Conservation (phyloP, 352 stramenopile species). For the Thalassiosira gravida region DNA sequence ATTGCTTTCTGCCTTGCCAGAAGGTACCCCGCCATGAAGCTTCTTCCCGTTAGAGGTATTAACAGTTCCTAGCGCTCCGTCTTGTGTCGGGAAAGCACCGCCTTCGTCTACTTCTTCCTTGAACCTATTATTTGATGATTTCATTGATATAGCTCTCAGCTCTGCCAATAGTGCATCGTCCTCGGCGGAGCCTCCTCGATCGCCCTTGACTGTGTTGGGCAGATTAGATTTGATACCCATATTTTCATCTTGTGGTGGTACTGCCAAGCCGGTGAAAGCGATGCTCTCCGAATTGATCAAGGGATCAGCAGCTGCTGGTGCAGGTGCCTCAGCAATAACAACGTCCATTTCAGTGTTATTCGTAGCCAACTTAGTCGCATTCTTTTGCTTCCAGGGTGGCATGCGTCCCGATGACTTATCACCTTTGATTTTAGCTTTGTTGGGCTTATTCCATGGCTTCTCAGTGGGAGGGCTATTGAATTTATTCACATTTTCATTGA, state of each 20-base stretch:
- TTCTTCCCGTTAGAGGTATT: no score
- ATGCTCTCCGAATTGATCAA: background rate
- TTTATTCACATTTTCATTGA: no score
- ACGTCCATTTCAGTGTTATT: slow-evolving; percentile 15
- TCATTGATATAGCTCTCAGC: slow-evolving; percentile 61
- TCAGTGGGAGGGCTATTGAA: no score
- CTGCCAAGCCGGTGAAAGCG: no score
- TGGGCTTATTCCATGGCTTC: no score
- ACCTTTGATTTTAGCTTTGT: slow-evolving; percentile 10
- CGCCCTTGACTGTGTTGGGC: slow-evolving; percentile 46
- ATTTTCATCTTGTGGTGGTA: slow-evolving; percentile 4
- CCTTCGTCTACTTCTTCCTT: slow-evolving; percentile 33
- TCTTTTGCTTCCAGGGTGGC: slow-evolving; percentile 46
- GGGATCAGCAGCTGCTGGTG: background rate
- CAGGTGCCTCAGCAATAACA: slow-evolving; percentile 1
- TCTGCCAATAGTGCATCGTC: slow-evolving; percentile 57
- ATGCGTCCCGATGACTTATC: slow-evolving; percentile 10
- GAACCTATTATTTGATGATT: slow-evolving; percentile 50
- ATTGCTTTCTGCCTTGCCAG: no score
- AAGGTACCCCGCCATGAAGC: no score
- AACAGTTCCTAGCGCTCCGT: background rate
- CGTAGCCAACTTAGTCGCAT: background rate
- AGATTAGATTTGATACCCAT: slow-evolving; percentile 35
- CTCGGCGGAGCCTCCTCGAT: slow-evolving; percentile 47
- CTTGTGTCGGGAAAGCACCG: background rate